Percentiles rank a stretch among this genome's conserved stretches.
phyloP scores from a whole-genome alignment of 495 filamentous ascomycete genomes.

The Mycothermus thermophilus region DNA sequence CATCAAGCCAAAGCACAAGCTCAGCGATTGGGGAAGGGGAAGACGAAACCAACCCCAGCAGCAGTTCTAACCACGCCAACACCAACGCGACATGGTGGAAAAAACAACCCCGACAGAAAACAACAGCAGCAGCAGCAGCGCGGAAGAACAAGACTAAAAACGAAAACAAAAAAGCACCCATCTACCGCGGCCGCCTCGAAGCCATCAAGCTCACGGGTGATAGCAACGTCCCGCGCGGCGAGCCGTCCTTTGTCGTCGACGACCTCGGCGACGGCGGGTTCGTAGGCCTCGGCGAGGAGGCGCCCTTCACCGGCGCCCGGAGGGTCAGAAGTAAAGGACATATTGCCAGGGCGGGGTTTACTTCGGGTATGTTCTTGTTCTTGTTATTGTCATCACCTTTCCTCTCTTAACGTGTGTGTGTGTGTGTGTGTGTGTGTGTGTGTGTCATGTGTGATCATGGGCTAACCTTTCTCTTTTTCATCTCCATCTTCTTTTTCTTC shows the following conservation, averaged over 20 bases:
- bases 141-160: constrained; percentile 15
- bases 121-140: not conserved
- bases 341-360: constrained; percentile 57
- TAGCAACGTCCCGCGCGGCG: constrained; percentile 72
- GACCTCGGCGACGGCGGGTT: constrained; percentile 55
- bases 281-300: constrained; percentile 35
- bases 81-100: no score
- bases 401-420: not conserved
- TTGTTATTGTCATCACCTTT: not conserved
- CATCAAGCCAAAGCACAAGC: no score
- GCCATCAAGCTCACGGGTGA: constrained; percentile 89
- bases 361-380: constrained; percentile 42
- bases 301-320: constrained; percentile 56
- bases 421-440: not conserved
- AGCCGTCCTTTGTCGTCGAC: constrained; percentile 62
- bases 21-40: no score
- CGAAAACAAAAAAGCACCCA: constrained; percentile 20
- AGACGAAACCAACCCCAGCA: not conserved
- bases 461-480: no score
- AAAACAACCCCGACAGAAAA: no score
- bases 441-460: not conserved
- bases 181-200: constrained; percentile 49
- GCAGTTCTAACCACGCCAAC: no score
- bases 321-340: constrained; percentile 68
- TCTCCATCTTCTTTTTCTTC: no score